A percentile compares a stretch with the other conserved stretches of the same genome.
These are phyloP conservation scores for Suillus discolor DNA, from an alignment of 768 basidiomycete species.

Conservation along the genomic window DNA sequence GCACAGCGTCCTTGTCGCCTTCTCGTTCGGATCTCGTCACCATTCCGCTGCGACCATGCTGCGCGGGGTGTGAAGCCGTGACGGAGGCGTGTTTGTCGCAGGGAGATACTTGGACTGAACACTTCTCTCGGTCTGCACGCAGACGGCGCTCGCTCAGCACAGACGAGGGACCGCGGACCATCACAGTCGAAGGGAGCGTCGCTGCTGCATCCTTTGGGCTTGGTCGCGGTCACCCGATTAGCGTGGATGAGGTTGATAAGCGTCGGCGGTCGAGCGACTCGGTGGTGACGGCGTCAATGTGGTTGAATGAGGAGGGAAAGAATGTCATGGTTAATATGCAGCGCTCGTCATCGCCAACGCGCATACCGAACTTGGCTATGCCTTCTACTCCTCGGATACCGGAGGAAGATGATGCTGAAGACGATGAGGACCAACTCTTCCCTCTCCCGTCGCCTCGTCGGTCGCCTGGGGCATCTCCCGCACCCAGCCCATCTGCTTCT, in stretches of 20 bases:
- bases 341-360: slow-evolving; percentile 17
- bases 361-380: neutral
- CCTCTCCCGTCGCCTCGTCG: slow-evolving; percentile 62
- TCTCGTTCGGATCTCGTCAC: slow-evolving; percentile 47
- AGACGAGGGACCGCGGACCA: slow-evolving; percentile 33
- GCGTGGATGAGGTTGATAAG: slow-evolving; percentile 68
- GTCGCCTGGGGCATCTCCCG: slow-evolving; percentile 47
- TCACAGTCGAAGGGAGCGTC: slow-evolving; percentile 32
- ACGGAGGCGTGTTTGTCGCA: slow-evolving; percentile 58
- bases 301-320: slow-evolving; percentile 11
- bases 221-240: slow-evolving; percentile 40
- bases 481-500: slow-evolving; percentile 36
- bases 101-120: slow-evolving; percentile 63
- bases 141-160: slow-evolving; percentile 53
- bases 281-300: slow-evolving; percentile 8
- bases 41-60: slow-evolving; percentile 73
- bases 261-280: slow-evolving; percentile 49
- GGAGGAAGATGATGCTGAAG: slow-evolving; percentile 46
- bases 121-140: slow-evolving; percentile 63
- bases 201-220: slow-evolving; percentile 27
- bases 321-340: neutral
- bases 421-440: slow-evolving; percentile 58
- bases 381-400: slow-evolving; percentile 29
- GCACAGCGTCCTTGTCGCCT: slow-evolving; percentile 32
- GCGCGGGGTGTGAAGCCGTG: slow-evolving; percentile 58